These are phyloP conservation scores for Colletotrichum australisinense DNA, from an alignment of 2,329 filamentous ascomycete genomes.

Conservation along the genomic window DNA sequence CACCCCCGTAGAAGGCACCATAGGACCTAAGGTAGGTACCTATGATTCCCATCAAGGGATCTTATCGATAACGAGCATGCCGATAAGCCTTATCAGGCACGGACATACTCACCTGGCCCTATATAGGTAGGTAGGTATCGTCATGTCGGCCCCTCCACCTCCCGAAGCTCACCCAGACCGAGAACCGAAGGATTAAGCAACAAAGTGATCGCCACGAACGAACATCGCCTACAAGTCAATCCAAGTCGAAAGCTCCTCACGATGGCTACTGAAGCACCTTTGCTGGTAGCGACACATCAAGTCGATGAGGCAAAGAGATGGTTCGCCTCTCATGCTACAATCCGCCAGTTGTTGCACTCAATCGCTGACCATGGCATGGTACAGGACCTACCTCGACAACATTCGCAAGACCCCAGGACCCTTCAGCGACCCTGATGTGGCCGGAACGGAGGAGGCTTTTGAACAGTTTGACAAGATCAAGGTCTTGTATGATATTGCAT, in stretches of 20 bases:
- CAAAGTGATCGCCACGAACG: neutral
- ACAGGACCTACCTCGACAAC: conserved; percentile 85
- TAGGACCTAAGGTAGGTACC: no score
- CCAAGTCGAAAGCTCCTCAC: neutral
- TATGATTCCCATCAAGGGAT: no score
- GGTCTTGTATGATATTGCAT: conserved; percentile 69
- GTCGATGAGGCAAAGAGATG: conserved; percentile 35
- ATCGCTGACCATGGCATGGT: conserved; percentile 15
- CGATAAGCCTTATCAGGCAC: conserved; percentile 21
- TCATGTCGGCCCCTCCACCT: conserved; percentile 15
- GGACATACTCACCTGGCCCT: neutral
- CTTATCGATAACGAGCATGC: neutral
- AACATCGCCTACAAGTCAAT: neutral
- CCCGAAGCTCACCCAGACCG: neutral
- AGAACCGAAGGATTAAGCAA: conserved; percentile 11
- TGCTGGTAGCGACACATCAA: neutral
- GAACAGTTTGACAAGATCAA: conserved; percentile 76
- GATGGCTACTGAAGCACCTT: conserved; percentile 19
- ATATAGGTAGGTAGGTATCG: conserved; percentile 4
- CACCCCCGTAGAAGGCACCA: neutral
- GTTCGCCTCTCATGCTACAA: neutral
- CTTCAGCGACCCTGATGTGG: conserved; percentile 75
- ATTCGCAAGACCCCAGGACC: conserved; percentile 83
- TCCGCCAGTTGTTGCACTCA: neutral
- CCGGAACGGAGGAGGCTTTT: conserved; percentile 63